phyloP scores from a whole-genome alignment of 306 rosid genomes.

The Ormosia emarginata region DNA sequence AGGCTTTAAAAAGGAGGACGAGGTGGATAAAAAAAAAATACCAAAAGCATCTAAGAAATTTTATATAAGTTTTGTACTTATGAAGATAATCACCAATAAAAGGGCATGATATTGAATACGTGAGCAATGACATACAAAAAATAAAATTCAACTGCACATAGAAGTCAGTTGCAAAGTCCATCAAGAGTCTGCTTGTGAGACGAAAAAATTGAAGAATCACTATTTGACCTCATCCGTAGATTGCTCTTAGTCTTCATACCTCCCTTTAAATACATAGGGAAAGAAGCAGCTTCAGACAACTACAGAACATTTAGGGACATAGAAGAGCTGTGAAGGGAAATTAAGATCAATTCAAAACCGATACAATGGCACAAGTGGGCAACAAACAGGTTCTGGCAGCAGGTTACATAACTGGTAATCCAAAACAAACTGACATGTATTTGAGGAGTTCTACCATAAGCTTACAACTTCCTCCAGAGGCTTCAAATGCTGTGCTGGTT shows the following conservation, averaged over 20 bases:
- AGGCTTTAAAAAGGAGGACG: too few species aligned
- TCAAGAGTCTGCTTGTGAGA: not conserved
- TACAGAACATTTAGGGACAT: not conserved
- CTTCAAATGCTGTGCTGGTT: slow-evolving; percentile 43
- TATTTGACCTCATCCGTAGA: not conserved
- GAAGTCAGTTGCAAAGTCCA: not conserved
- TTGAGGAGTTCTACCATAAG: slow-evolving; percentile 21
- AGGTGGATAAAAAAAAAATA: too few species aligned
- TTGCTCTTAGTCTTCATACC: not conserved
- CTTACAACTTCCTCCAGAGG: slow-evolving; percentile 35
- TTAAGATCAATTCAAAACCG: not conserved
- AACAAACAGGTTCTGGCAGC: slow-evolving; percentile 44
- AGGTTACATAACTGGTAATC: slow-evolving; percentile 32
- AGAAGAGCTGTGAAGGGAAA: not conserved
- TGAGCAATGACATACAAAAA: not conserved
- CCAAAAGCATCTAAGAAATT: too few species aligned
- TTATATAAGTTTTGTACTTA: too few species aligned
- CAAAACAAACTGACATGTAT: slow-evolving; percentile 40
- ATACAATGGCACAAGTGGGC: slow-evolving; percentile 30
- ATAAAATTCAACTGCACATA: not conserved
- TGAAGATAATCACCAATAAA: not conserved
- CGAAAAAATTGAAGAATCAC: not conserved
- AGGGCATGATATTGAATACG: not conserved
- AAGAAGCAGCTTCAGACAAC: not conserved
- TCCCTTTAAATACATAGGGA: slow-evolving; percentile 2